phyloP scores from a whole-genome alignment of 441 rosid genomes.

The Gossypium gossypioides region DNA sequence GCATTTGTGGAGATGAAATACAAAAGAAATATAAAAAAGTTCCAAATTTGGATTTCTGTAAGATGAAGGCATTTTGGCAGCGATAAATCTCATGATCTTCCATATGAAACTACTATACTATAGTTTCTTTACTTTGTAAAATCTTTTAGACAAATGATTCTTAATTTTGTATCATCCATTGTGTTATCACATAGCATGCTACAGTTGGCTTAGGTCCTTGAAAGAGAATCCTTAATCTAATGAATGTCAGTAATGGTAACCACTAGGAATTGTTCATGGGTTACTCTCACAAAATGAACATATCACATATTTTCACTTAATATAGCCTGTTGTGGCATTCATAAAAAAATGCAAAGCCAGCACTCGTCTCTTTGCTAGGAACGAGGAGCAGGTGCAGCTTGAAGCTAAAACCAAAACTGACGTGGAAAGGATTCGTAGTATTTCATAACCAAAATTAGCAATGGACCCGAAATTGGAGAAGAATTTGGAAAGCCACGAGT shows the following conservation, averaged over 20 bases:
- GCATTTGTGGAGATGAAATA: neutral
- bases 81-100: neutral
- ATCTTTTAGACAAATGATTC: neutral
- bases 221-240: neutral
- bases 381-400: neutral
- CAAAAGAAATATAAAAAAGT: neutral
- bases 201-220: neutral
- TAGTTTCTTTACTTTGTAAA: neutral
- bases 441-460: neutral
- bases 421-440: neutral
- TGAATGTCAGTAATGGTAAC: neutral
- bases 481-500: neutral
- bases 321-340: neutral
- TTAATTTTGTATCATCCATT: neutral
- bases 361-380: neutral
- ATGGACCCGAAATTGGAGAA: neutral
- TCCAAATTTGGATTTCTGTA: neutral
- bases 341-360: neutral
- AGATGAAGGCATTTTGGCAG: too few species aligned
- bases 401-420: neutral
- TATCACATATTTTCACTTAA: neutral
- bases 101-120: neutral
- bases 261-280: neutral
- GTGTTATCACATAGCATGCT: too few species aligned
- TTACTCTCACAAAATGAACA: too few species aligned